Evolutionary conservation across 2,329 filamentous ascomycete species (phyloP).

Genomic region (Paramyrothecium roridum): DNA sequence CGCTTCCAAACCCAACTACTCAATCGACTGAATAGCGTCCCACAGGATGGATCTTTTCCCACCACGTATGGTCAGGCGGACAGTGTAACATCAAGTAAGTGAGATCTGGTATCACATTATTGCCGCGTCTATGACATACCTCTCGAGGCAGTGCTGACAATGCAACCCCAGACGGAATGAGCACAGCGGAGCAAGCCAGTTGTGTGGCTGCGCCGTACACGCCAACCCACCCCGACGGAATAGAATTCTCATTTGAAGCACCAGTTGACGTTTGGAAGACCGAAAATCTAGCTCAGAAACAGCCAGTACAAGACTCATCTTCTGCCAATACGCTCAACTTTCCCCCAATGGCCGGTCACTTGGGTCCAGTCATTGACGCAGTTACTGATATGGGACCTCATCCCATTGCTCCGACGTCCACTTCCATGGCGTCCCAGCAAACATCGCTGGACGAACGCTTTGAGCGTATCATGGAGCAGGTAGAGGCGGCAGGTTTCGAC

Average conservation of each 20-base stretch:
- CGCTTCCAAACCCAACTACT: conserved; percentile 19
- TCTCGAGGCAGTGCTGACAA: neutral
- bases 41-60: conserved; percentile 9
- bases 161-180: conserved; percentile 7
- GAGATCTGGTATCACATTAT: neutral
- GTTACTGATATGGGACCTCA: neutral
- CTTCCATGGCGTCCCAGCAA: neutral
- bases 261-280: conserved; percentile 12
- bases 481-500: conserved; percentile 17
- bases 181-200: conserved; percentile 7
- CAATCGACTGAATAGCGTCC: conserved; percentile 13
- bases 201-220: conserved; percentile 9
- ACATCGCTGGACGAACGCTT: conserved; percentile 13
- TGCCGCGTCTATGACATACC: no score
- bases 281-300: conserved; percentile 7
- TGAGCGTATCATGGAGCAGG: conserved; percentile 15
- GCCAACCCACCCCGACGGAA: conserved; percentile 7
- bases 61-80: conserved; percentile 3
- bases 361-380: neutral
- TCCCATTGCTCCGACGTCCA: neutral
- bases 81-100: conserved; percentile 4
- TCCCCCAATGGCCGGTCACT: conserved; percentile 1
- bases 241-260: conserved; percentile 16
- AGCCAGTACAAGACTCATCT: conserved; percentile 2
- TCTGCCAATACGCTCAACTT: conserved; percentile 5